A percentile compares a stretch with the other conserved stretches of the same genome.
phyloP scores from a whole-genome alignment of 148 eudicot species.

The Vaccinium myrtillus region DNA sequence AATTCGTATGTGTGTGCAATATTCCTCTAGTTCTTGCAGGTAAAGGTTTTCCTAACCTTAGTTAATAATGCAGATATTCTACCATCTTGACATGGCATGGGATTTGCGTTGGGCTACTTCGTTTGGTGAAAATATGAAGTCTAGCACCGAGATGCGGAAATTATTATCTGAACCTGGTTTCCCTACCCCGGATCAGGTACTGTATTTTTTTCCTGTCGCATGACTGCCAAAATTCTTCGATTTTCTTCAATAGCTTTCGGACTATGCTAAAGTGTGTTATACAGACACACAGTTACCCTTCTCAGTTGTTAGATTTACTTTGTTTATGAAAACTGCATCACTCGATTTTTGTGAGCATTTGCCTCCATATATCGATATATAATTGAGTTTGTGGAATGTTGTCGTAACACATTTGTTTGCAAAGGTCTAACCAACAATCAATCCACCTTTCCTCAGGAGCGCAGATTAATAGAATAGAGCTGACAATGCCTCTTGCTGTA shows the following conservation, averaged over 20 bases:
- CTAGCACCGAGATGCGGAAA: constrained; percentile 29
- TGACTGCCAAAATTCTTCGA: background rate
- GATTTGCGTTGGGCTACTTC: constrained; percentile 67
- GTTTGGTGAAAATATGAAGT: constrained; percentile 27
- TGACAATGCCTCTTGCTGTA: background rate
- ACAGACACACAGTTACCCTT: background rate
- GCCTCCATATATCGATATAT: too few species aligned
- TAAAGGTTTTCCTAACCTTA: background rate
- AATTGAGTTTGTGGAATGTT: background rate
- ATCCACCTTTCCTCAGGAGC: background rate
- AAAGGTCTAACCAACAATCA: background rate
- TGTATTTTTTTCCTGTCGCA: background rate
- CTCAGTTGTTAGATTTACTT: background rate
- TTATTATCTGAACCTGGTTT: constrained; percentile 54
- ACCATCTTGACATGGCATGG: constrained; percentile 92
- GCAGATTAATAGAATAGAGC: background rate
- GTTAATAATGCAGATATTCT: constrained; percentile 53
- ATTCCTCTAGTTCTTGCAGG: background rate
- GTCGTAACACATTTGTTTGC: background rate
- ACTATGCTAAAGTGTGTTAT: background rate
- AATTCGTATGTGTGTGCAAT: background rate
- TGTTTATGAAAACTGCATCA: background rate
- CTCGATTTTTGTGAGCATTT: background rate
- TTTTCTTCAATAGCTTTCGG: background rate
- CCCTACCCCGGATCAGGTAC: constrained; percentile 75